Evolutionary conservation across 495 filamentous ascomycete species (phyloP), one percentile per base, ranked within the genome.

Genomic region (Articulospora tetracladia): DNA sequence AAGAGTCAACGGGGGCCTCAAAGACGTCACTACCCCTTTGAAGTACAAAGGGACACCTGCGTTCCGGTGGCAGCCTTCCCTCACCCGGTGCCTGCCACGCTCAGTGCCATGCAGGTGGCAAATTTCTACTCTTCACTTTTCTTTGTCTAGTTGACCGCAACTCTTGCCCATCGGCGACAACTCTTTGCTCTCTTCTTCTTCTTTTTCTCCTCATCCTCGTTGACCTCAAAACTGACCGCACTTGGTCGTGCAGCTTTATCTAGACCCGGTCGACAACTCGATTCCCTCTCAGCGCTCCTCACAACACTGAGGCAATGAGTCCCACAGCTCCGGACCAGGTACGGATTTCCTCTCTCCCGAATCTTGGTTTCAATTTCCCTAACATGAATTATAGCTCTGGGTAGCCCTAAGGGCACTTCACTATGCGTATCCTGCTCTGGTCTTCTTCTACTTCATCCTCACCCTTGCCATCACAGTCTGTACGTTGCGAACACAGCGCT

Each of bases 401-500:
- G 15, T 17, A 36, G 57, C 57, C 13, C 8, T 69, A 52, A 53
- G 39, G 26, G 67, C 63, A 41, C 70, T 84, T 24, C 77, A 80
- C 66, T 87, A 86, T 66, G 69, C 70, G 41, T 84, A 80, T 65
- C 85, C 85, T 7, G 70, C 75, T 25, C 58, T 75, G 32, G 67
- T 85, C 53, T 83, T 86, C 50, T 24, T 75, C 59, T 86, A 83
- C 71, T 88, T 84, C 66, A 60, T 79, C 54, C 52, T 72, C 41
- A 70, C 83, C 15, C 72, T 76, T n/a, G 70, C 72, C 25, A 64
- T 83, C 55, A 79, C 79, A 22, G 68, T 82, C 49, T 86, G 79
- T 65, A 83, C 79, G 11, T 70, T 86, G 27, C 81, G 83, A 59
- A 81, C 76, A 11, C 66, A 72, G 32, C 70, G 69, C 36, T 68